Evolutionary conservation across 2,329 filamentous ascomycete genomes (phyloP), one percentile per base, ranked within the genome.

Genomic region (Mycosphaerella sp.): DNA sequence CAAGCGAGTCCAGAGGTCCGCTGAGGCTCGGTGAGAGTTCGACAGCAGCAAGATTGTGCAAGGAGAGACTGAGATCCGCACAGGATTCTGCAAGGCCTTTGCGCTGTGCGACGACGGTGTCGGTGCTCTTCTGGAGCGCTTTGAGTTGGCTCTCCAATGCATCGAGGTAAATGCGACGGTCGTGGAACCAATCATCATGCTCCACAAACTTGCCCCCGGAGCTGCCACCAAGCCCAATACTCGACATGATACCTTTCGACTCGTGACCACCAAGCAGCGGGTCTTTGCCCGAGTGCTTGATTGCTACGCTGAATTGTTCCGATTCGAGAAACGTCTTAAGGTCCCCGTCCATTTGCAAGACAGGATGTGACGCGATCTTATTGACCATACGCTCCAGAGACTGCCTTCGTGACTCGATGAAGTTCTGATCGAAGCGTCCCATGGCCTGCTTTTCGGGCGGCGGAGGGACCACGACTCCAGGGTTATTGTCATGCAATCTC

Each of bases 121-220:
- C 93, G 73, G 95, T 95, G 14, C 91, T 87, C 73, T 96, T 97
- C 65, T 96, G 79, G 12, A 97, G 77, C 8, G 87, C 85, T 70
- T 91, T 95, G 57, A 67, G 79, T 70, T 97, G 92, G 64, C 83
- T 90, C 68, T 97, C 91, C 38, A 97, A 79, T 4, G 91, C 91
- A 69, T 98, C 93, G 9, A 98, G 81, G 67, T 98, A 98, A 52
- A 97, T 82, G 66, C 86, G 89, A 58, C 93, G 89, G 63, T 98
- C 93, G 65, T 98, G 92, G 74, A 98, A 98, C 93, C 92, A 98
- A 74, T 98, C 93, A 69, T 98, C 93, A 68, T 97, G 93, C 73
- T 98, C 93, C 39, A 98, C 84, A 73, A 98, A 98, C 72, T 98
- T 98, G 56, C 78, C 78, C 34, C 73, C 74, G 64, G 80, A 84